Evolutionary conservation across 2,329 filamentous ascomycete species (phyloP).

Genomic region (Macrophomina pseudophaseolina): DNA sequence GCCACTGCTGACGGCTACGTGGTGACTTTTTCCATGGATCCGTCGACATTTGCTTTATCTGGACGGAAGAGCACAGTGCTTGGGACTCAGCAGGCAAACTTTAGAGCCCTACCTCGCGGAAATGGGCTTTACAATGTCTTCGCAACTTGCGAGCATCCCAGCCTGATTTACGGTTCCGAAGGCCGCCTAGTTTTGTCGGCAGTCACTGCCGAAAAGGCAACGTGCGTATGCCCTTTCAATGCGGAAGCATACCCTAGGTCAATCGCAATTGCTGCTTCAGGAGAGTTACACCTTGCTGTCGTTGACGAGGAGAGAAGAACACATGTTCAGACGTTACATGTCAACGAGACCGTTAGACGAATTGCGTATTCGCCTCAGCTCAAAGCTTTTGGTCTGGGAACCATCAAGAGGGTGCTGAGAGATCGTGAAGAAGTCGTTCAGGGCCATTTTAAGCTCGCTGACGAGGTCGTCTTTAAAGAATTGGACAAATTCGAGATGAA

Average conservation of each 20-base stretch:
- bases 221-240: conserved; percentile 82
- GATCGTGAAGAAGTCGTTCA: conserved; percentile 75
- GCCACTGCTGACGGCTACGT: conserved; percentile 93
- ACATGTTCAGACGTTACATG: conserved; percentile 79
- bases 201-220: conserved; percentile 85
- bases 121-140: conserved; percentile 78
- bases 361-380: conserved; percentile 82
- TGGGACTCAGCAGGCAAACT: conserved; percentile 81
- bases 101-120: conserved; percentile 75
- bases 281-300: conserved; percentile 76
- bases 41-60: conserved; percentile 65
- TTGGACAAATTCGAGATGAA: conserved; percentile 73
- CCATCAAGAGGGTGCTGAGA: conserved; percentile 74
- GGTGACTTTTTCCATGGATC: conserved; percentile 77
- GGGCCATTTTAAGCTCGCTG: conserved; percentile 85
- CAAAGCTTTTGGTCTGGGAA: conserved; percentile 85
- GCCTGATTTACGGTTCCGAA: conserved; percentile 87
- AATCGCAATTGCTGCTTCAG: conserved; percentile 78
- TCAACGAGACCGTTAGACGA: conserved; percentile 82
- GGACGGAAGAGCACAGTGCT: conserved; percentile 81
- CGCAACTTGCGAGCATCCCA: conserved; percentile 91
- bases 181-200: conserved; percentile 90
- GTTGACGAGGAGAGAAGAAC: conserved; percentile 87
- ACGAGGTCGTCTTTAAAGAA: conserved; percentile 84
- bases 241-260: conserved; percentile 78